Conservation (phyloP, 345 rosid species). For the Brassica rapa region DNA sequence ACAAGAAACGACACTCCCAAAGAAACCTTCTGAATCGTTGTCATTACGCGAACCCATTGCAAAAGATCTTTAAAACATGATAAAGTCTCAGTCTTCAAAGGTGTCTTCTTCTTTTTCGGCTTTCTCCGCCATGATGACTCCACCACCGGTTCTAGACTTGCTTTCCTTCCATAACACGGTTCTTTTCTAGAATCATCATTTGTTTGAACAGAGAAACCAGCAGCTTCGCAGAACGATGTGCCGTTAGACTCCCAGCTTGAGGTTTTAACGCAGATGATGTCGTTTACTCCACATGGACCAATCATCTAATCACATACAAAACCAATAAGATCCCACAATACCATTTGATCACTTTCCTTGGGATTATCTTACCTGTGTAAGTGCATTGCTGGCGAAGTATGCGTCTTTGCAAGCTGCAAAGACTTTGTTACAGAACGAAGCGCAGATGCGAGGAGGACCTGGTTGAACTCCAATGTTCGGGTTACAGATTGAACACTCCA, state of each 20-base stretch:
- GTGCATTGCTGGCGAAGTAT: slow-evolving; percentile 80
- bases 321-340: slow-evolving; percentile 4
- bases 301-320: slow-evolving; percentile 24
- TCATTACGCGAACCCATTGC: slow-evolving; percentile 44
- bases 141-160: slow-evolving; percentile 77
- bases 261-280: slow-evolving; percentile 77
- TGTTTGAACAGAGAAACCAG: slow-evolving; percentile 71
- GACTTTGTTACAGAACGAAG: slow-evolving; percentile 74
- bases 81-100: slow-evolving; percentile 39
- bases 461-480: slow-evolving; percentile 78
- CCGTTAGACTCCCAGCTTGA: slow-evolving; percentile 83
- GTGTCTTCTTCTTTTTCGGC: neutral
- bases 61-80: slow-evolving; percentile 38
- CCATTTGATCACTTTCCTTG: neutral
- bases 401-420: slow-evolving; percentile 78
- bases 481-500: slow-evolving; percentile 98
- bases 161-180: slow-evolving; percentile 82
- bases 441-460: slow-evolving; percentile 82
- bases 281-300: slow-evolving; percentile 70
- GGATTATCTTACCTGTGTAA: slow-evolving; percentile 50
- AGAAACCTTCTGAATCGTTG: slow-evolving; percentile 51
- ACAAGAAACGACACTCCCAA: slow-evolving; percentile 88
- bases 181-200: slow-evolving; percentile 45
- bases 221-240: slow-evolving; percentile 77
- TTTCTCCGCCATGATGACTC: slow-evolving; percentile 69